A percentile compares a stretch with the other conserved stretches of the same genome.
Evolutionary conservation across 768 basidiomycete genomes (phyloP).

Genomic region (Chalciporus chontae): DNA sequence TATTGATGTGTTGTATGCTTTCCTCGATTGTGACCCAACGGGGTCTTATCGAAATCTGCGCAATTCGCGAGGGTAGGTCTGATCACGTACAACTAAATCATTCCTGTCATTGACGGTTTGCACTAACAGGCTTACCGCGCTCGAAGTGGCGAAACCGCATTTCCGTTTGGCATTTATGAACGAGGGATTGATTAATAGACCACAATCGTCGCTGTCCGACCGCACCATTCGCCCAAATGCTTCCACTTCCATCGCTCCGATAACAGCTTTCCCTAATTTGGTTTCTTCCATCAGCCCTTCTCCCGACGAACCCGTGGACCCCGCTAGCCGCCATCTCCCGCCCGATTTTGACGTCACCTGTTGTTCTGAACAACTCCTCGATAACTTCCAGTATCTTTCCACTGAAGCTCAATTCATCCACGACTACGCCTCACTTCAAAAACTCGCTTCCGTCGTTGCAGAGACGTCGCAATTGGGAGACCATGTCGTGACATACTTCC

Average conservation of each 20-base stretch:
- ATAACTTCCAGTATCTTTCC: slow-evolving; percentile 52
- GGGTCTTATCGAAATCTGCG: slow-evolving; percentile 55
- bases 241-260: slow-evolving; percentile 42
- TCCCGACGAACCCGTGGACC: slow-evolving; percentile 26
- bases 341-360: slow-evolving; percentile 44
- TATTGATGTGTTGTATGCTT: slow-evolving; percentile 55
- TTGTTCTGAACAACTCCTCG: slow-evolving; percentile 46
- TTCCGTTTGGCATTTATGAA: slow-evolving; percentile 59
- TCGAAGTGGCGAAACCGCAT: slow-evolving; percentile 66
- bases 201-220: slow-evolving; percentile 51
- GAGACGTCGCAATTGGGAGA: slow-evolving; percentile 47
- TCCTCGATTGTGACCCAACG: slow-evolving; percentile 62
- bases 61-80: slow-evolving; percentile 67
- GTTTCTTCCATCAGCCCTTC: slow-evolving; percentile 16
- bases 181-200: slow-evolving; percentile 44
- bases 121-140: slow-evolving; percentile 45
- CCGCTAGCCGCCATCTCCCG: slow-evolving; percentile 34
- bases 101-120: background rate
- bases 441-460: slow-evolving; percentile 43
- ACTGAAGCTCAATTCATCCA: slow-evolving; percentile 37
- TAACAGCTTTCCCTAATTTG: slow-evolving; percentile 43
- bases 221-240: slow-evolving; percentile 49
- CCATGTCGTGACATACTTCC: slow-evolving; percentile 49
- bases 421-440: slow-evolving; percentile 37
- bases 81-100: background rate